A percentile compares a stretch with the other conserved stretches of the same genome.
Conservation (phyloP, 2,329 filamentous ascomycete species). For the Aspergillus caelatus region DNA sequence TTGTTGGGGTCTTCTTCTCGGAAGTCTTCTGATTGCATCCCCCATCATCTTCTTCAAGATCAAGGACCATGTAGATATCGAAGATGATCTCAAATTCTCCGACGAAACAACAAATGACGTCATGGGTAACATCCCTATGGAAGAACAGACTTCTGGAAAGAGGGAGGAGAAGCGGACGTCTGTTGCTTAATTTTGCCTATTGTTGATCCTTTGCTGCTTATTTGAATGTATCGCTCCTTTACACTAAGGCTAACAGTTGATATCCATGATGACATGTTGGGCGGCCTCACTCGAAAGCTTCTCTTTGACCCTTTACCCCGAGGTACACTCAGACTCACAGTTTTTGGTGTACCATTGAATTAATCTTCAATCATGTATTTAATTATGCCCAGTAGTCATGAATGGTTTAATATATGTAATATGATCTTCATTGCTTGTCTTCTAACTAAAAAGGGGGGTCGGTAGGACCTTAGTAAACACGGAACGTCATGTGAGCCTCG, state of each 20-base stretch:
- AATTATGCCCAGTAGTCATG: not conserved
- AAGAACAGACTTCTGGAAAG: constrained; percentile 24
- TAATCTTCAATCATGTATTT: not conserved
- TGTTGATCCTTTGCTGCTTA: not conserved
- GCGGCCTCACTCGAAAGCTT: not conserved
- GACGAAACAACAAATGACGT: constrained; percentile 82
- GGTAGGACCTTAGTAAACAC: no score
- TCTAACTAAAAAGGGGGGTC: no score
- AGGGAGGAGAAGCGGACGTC: constrained; percentile 15
- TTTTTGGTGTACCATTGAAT: not conserved
- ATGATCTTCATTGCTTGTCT: no score
- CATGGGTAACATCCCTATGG: constrained; percentile 23
- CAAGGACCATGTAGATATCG: constrained; percentile 76
- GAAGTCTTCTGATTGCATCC: constrained; percentile 73
- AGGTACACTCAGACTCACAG: not conserved
- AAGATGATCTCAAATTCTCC: constrained; percentile 81
- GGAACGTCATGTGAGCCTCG: no score
- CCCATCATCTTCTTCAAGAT: constrained; percentile 80
- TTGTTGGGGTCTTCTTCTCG: constrained; percentile 75
- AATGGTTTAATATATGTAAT: not conserved
- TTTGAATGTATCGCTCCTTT: not conserved
- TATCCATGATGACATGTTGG: not conserved
- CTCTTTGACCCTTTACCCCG: not conserved
- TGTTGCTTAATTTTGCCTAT: constrained; percentile 1
- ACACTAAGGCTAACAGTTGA: not conserved